Base-by-base conservation (phyloP, 495 filamentous ascomycete genomes). In the Aspergillus sparsus region DNA sequence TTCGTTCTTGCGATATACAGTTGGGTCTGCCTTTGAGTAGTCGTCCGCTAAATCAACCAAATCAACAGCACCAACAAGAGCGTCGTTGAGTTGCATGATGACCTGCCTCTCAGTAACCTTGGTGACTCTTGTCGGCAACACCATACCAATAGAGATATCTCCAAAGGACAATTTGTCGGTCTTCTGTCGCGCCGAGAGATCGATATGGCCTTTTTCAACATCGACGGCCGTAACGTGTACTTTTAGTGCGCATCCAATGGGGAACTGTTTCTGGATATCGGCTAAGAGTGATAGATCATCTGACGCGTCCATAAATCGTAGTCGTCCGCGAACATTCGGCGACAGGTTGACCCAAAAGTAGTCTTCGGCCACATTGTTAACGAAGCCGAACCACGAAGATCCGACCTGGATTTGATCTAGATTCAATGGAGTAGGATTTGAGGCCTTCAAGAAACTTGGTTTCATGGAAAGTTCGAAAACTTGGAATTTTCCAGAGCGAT, bases 381-480 rank as follows among this genome's bases (percentile, higher is more conserved):
- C 82, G 68, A 93, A 97, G 3, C 85, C 92, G 50, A 93, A 74
- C 75, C 85, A 87, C 0, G 74, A 83, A 10, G 87, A 86, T 36
- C 89, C 93, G 46, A 80, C 76, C 62, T 85, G 74, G 53, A 98
- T 75, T 61, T 90, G 85, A n/a, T 91, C 85, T 44, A 96, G 73
- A 36, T 85, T 86, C 27, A 96, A 74, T 4, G 85, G 71, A 13
- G 81, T 74, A n/a, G 80, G 72, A 49, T 86, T 80, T 16, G 69
- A 73, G 7, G 82, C 71, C 41, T 79, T 73, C 51, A 90, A 61
- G 68, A 86, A 83, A 64, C 82, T 87, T 33, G 85, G 83, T 70
- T 92, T 97, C 8, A 90, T 83, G n/a, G 93, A 91, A 13, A 98
- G 81, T 69, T 98, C 94, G 57, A 92, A 92, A 6, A 96, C 89